Percentiles rank a stretch among this genome's conserved stretches.
Conservation (phyloP, 768 basidiomycete genomes). For the Hortiboletus campestris region DNA sequence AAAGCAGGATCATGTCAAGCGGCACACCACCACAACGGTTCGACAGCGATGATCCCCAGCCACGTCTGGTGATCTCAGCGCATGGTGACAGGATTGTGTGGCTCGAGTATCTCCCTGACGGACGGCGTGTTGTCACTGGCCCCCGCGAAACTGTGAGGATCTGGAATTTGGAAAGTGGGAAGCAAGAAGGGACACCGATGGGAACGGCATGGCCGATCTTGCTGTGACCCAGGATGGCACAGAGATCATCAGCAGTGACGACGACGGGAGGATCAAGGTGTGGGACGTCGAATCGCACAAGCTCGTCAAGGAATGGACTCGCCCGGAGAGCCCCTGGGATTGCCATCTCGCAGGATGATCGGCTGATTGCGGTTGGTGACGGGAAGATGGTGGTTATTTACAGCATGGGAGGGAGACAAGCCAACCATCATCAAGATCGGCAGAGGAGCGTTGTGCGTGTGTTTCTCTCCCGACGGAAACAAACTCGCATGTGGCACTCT, state of each 20-base stretch:
- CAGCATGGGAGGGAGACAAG: background rate
- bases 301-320: constrained; percentile 1
- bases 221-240: constrained; percentile 2
- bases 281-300: constrained; percentile 5
- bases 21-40: too few species aligned
- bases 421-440: background rate
- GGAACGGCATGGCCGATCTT: background rate
- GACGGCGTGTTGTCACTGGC: constrained; percentile 3
- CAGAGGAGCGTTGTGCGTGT: too few species aligned
- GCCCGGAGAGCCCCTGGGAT: background rate
- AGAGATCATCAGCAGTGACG: background rate
- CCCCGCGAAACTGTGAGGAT: background rate
- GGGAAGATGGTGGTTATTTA: background rate
- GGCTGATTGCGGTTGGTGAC: background rate
- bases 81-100: background rate
- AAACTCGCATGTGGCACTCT: too few species aligned
- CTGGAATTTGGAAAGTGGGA: constrained; percentile 8
- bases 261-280: background rate
- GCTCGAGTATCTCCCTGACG: constrained; percentile 5
- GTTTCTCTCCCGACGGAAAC: too few species aligned
- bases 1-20: background rate
- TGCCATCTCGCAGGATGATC: constrained; percentile 3
- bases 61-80: background rate
- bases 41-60: background rate
- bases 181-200: constrained; percentile 1